These are phyloP conservation scores for Cyclostephanos tholiformis DNA, from an alignment of 108 stramenopile species.

Conservation along the genomic window DNA sequence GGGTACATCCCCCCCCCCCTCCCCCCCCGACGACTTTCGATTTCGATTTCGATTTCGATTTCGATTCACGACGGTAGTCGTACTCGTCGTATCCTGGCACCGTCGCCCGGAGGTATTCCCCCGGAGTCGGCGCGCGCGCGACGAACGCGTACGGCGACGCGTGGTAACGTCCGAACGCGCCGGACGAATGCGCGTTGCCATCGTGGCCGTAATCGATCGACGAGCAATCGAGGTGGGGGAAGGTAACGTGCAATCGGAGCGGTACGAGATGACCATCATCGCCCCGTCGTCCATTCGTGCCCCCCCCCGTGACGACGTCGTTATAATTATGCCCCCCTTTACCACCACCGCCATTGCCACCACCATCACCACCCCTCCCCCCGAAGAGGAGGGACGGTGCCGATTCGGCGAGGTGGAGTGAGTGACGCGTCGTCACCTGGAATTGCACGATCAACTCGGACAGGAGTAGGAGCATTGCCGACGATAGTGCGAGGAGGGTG, in stretches of 20 bases:
- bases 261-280: constrained; percentile 41
- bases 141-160: constrained; percentile 32
- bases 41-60: too few relatives aligned
- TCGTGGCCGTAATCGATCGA: constrained; percentile 70
- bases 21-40: too few relatives aligned
- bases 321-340: too few relatives aligned
- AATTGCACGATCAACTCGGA: constrained; percentile 70
- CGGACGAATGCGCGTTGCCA: constrained; percentile 32
- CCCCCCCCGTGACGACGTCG: too few relatives aligned
- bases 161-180: constrained; percentile 46
- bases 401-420: constrained; percentile 70
- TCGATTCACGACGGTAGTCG: too few relatives aligned
- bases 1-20: constrained; percentile 35
- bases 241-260: constrained; percentile 67
- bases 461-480: constrained; percentile 65
- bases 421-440: constrained; percentile 57
- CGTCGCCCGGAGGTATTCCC: constrained; percentile 37
- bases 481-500: constrained; percentile 63
- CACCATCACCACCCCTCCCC: too few relatives aligned
- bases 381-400: constrained; percentile 40
- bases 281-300: too few relatives aligned
- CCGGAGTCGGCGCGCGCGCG: constrained; percentile 25
- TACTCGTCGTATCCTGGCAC: background rate
- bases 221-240: constrained; percentile 69
- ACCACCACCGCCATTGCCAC: too few relatives aligned